Percentiles rank a stretch among this genome's conserved stretches.
Conservation (phyloP, 148 eudicot genomes). For the Polygonum aviculare region DNA sequence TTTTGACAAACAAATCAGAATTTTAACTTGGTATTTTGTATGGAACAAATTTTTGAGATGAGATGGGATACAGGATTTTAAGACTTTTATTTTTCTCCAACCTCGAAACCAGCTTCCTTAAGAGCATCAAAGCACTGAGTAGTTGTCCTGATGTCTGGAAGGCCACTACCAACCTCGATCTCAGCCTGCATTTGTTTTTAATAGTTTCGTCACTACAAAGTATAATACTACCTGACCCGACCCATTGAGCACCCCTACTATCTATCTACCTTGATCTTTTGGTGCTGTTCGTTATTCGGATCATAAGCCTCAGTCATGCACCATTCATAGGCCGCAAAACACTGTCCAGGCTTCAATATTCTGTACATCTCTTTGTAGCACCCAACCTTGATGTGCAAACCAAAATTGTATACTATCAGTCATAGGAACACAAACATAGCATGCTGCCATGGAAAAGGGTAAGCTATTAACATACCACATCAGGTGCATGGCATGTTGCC, state of each 20-base stretch:
- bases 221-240: too few species aligned
- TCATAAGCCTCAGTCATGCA: slow-evolving; percentile 85
- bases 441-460: background rate
- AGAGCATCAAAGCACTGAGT: slow-evolving; percentile 73
- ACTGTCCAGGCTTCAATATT: slow-evolving; percentile 87
- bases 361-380: slow-evolving; percentile 79
- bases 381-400: slow-evolving; percentile 40
- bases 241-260: too few species aligned
- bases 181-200: slow-evolving; percentile 42
- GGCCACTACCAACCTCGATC: slow-evolving; percentile 87
- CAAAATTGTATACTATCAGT: too few species aligned
- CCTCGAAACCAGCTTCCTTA: slow-evolving; percentile 90
- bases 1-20: slow-evolving; percentile 4
- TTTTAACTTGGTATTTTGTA: background rate
- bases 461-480: slow-evolving; percentile 41
- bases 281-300: slow-evolving; percentile 63
- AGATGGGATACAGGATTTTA: background rate
- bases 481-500: slow-evolving; percentile 98
- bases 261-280: slow-evolving; percentile 61
- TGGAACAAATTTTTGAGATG: background rate
- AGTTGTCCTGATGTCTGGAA: slow-evolving; percentile 73
- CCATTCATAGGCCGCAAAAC: slow-evolving; percentile 92
- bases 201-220: background rate
- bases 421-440: too few species aligned
- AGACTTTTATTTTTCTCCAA: slow-evolving; percentile 13